Percentiles rank a stretch among this genome's conserved stretches.
Conservation (phyloP, 768 basidiomycete genomes). For the Collybiopsis confluens region DNA sequence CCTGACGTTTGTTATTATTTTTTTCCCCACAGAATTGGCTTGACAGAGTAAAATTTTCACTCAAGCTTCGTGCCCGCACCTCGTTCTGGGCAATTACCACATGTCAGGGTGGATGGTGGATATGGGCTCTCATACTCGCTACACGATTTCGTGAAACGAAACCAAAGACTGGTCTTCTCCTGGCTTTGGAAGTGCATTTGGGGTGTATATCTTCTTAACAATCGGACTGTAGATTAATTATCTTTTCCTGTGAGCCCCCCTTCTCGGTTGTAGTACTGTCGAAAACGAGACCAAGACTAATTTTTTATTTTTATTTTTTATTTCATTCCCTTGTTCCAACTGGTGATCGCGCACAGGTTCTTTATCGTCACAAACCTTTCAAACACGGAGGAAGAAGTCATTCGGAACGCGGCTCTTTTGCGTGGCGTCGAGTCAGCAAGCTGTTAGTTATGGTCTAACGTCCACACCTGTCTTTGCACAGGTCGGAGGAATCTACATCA, state of each 20-base stretch:
- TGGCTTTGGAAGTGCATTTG: constrained; percentile 6
- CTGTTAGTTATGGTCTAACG: not conserved
- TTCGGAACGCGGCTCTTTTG: not conserved
- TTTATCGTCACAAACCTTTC: not conserved
- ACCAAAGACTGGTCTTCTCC: constrained; percentile 6
- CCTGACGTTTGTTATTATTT: not conserved
- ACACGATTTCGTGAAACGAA: not conserved
- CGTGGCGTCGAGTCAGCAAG: not conserved
- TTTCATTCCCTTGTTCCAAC: no score
- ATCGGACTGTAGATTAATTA: constrained; percentile 5
- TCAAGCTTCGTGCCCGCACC: constrained; percentile 2
- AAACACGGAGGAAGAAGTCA: not conserved
- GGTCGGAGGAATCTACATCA: not conserved
- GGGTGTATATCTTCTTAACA: not conserved
- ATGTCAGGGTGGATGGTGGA: constrained; percentile 7
- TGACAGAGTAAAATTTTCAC: not conserved
- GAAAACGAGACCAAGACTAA: no score
- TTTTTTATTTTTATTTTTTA: no score
- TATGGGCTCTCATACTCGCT: constrained; percentile 4
- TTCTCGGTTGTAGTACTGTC: no score
- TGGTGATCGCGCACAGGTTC: constrained; percentile 1
- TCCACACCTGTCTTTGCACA: not conserved
- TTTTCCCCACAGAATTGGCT: no score
- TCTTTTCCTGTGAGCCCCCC: constrained; percentile 5
- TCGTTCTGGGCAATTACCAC: constrained; percentile 1